phyloP scores from a whole-genome alignment of 768 basidiomycete species.

The Pleurotus pulmonarius region DNA sequence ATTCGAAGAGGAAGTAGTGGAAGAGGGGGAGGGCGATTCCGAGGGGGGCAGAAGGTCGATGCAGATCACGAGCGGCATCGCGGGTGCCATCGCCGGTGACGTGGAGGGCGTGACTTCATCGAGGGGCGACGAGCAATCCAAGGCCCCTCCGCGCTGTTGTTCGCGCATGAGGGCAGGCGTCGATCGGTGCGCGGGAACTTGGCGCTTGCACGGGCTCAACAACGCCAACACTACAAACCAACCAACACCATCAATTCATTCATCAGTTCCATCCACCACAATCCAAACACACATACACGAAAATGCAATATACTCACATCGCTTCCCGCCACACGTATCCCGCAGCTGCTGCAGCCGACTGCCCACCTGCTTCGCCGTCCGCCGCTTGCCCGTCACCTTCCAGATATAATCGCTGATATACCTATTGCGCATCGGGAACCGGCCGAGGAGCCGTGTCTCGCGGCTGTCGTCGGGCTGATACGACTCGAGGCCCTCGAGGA shows the following conservation, averaged over 20 bases:
- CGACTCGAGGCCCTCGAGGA: constrained; percentile 73
- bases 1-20: constrained; percentile 10
- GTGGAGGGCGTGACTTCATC: constrained; percentile 2
- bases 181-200: constrained; percentile 19
- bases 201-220: constrained; percentile 32
- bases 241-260: too few species aligned
- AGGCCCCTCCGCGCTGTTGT: background rate
- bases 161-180: constrained; percentile 6
- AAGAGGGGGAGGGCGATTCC: background rate
- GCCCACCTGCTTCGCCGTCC: constrained; percentile 78
- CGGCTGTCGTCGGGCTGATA: constrained; percentile 72
- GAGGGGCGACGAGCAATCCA: constrained; percentile 7
- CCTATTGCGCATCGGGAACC: constrained; percentile 76
- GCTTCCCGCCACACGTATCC: constrained; percentile 70
- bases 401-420: constrained; percentile 80
- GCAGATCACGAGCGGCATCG: constrained; percentile 34
- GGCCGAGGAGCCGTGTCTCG: constrained; percentile 68
- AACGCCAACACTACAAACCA: constrained; percentile 48
- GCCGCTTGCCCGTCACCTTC: constrained; percentile 61
- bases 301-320: constrained; percentile 44
- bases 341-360: constrained; percentile 76
- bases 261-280: too few species aligned
- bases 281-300: background rate
- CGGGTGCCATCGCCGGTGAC: background rate
- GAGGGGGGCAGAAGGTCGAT: constrained; percentile 40